A percentile compares a stretch with the other conserved stretches of the same genome.
Evolutionary conservation across 2,329 filamentous ascomycete genomes (phyloP).

Genomic region (Aspergillus niger): DNA sequence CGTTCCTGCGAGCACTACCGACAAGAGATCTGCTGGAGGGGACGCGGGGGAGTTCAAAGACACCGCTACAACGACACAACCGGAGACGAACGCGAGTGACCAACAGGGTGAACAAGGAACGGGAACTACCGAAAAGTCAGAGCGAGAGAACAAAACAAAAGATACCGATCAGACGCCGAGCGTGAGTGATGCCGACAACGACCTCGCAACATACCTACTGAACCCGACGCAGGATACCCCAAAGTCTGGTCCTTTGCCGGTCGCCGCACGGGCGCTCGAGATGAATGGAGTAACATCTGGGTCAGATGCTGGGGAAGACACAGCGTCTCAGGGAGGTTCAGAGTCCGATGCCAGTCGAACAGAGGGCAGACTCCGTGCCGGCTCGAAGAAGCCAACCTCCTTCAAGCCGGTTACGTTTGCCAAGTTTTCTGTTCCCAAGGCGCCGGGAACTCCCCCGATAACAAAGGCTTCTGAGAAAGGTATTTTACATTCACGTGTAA

Average conservation of each 20-base stretch:
- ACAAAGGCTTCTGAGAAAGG: conserved; percentile 59
- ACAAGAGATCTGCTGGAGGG: conserved; percentile 55
- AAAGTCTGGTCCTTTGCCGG: conserved; percentile 34
- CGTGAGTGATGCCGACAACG: conserved; percentile 30
- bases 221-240: conserved; percentile 29
- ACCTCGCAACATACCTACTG: conserved; percentile 21
- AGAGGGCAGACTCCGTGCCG: conserved; percentile 51
- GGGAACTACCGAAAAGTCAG: conserved; percentile 21
- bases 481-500: conserved; percentile 28
- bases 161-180: conserved; percentile 27
- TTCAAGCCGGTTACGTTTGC: conserved; percentile 69
- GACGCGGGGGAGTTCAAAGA: conserved; percentile 47
- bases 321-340: conserved; percentile 53
- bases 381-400: conserved; percentile 61
- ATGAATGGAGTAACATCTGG: conserved; percentile 41
- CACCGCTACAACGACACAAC: conserved; percentile 39
- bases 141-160: conserved; percentile 28
- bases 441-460: conserved; percentile 54
- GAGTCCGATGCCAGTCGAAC: conserved; percentile 65
- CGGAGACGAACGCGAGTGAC: conserved; percentile 28
- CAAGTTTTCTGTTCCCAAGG: conserved; percentile 66
- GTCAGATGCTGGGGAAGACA: conserved; percentile 43
- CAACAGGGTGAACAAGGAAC: conserved; percentile 28
- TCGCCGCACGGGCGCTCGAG: conserved; percentile 41
- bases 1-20: conserved; percentile 64